These are phyloP conservation scores for Pythium grandisporangium DNA, from an alignment of 352 stramenopile genomes.

Conservation along the genomic window DNA sequence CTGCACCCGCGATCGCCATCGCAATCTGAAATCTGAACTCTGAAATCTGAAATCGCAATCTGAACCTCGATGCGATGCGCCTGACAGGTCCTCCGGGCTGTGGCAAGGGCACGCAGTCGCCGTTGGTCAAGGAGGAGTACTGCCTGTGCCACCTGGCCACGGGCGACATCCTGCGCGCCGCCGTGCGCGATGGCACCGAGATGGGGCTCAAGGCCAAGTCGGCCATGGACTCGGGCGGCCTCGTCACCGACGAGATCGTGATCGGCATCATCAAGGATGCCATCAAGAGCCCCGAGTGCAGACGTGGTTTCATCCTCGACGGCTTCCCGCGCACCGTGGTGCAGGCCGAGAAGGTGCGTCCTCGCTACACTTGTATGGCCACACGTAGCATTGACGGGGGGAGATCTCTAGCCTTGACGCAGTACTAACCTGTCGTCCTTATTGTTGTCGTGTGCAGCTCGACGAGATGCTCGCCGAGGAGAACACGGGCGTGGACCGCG, in stretches of 20 bases:
- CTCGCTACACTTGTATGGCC: background rate
- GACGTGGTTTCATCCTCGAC: constrained; percentile 99
- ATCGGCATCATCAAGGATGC: constrained; percentile 99
- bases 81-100: constrained; percentile 89
- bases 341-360: constrained; percentile 91
- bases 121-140: constrained; percentile 97
- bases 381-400: too few species aligned
- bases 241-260: constrained; percentile 98
- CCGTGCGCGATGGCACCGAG: constrained; percentile 93
- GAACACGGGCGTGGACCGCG: constrained; percentile 79
- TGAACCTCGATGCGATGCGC: too few species aligned
- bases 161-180: constrained; percentile 98
- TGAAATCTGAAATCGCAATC: too few species aligned
- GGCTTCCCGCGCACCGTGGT: constrained; percentile 98
- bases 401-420: background rate
- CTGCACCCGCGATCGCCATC: too few species aligned
- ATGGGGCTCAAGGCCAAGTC: constrained; percentile 97
- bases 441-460: constrained; percentile 41
- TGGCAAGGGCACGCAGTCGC: constrained; percentile 99
- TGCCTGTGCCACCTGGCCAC: constrained; percentile 98
- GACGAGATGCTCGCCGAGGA: constrained; percentile 95
- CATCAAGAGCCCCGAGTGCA: constrained; percentile 95
- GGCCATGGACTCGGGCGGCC: constrained; percentile 95
- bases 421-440: background rate
- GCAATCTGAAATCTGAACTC: too few species aligned